Base-by-base conservation (phyloP, 148 eudicot species). In the Vaccinium myrtillus region DNA sequence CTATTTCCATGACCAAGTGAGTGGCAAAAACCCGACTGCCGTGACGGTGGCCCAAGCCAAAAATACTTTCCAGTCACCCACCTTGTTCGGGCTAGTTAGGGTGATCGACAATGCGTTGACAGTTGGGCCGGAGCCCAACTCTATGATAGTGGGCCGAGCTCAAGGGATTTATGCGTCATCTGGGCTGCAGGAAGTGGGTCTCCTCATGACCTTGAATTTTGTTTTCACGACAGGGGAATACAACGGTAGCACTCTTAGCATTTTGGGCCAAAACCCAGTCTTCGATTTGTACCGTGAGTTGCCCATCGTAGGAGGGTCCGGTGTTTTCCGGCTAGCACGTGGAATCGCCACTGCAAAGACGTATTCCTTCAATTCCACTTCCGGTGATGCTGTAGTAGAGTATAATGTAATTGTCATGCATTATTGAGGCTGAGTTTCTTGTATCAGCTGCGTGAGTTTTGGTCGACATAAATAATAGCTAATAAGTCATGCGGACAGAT, bases 301-400 rank as follows among this genome's bases (percentile, higher is more conserved):
- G 75, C 51, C 91, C 0, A 74, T 91, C 6, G 88, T 91, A 0
- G 94, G 92, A 0, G 94, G 94, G 8, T 83, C 89, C 0, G 90
- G 91, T 27, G 5, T 81, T 74, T 91, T 89, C 71, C 83, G 94
- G 16, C 81, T 89, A 81, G 94, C 89, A 12, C 83, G 88, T 3
- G 94, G 92, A 14, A 59, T 80, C 48, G 94, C 88, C 11, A 51
- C 86, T 18, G 86, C 88, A 1, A 78, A 84, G 27, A 91, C 94
- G 3, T n/a, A 83, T 49, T 88, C 48, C 50, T 50, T 87, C 69
- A 78, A 86, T 85, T 6, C 69, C 18, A 81, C 87, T 11, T 12
- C 85, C 2, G 84, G 67, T 12, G 87, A 87, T 85, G 89, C 87
- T 63, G 59, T 86, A 63, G 89, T 91, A 6, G 91, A 82, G 54